Evolutionary conservation across 495 filamentous ascomycete species (phyloP).

Genomic region (Mycothermus thermophilus): DNA sequence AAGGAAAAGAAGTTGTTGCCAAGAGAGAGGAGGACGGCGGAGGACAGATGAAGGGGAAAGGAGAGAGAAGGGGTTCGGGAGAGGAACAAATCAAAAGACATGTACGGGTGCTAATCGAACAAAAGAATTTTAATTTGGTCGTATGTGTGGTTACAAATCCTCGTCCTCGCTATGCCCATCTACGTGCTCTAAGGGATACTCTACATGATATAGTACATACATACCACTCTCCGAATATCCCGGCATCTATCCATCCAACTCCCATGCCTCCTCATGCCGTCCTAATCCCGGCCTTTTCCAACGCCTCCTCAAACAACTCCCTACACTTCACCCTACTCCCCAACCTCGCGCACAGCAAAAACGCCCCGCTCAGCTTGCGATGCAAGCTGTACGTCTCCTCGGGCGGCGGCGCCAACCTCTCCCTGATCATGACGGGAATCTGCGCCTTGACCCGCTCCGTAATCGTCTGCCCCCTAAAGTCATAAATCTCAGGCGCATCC

Average conservation of each 20-base stretch:
- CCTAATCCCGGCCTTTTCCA: constrained; percentile 33
- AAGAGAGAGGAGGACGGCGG: constrained; percentile 40
- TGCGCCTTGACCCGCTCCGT: constrained; percentile 75
- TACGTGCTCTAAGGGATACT: too few relatives aligned
- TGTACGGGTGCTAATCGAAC: too few relatives aligned
- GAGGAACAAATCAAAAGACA: too few relatives aligned
- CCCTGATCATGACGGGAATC: constrained; percentile 85
- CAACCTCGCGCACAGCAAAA: constrained; percentile 76
- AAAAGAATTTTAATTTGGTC: too few relatives aligned
- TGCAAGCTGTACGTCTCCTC: constrained; percentile 98
- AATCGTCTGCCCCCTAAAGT: constrained; percentile 88
- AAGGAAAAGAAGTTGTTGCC: constrained; percentile 77
- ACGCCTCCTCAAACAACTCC: constrained; percentile 60
- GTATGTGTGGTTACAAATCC: too few relatives aligned
- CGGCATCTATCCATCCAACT: background rate
- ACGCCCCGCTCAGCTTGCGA: constrained; percentile 89
- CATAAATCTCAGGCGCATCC: constrained; percentile 68
- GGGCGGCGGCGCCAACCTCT: constrained; percentile 77
- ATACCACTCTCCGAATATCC: too few relatives aligned
- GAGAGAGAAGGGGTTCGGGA: background rate
- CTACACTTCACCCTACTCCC: constrained; percentile 71
- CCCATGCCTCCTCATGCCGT: background rate
- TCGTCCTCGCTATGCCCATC: too few relatives aligned
- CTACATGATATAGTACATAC: too few relatives aligned
- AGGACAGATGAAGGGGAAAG: constrained; percentile 6